These are phyloP conservation scores for Endoconidiophora polonica DNA, from an alignment of 2,329 filamentous ascomycete genomes.

Conservation along the genomic window DNA sequence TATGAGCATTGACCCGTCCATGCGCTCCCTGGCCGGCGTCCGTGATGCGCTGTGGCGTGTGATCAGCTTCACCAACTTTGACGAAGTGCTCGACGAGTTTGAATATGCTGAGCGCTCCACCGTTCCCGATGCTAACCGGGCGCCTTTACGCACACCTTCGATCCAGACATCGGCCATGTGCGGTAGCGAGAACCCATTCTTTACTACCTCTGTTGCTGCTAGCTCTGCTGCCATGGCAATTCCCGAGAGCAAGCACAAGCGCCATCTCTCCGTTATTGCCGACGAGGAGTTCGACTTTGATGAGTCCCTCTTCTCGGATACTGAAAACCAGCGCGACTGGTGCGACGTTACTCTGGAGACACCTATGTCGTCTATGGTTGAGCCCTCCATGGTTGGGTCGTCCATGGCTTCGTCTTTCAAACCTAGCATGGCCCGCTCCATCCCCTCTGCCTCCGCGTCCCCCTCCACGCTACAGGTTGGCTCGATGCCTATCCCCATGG, in stretches of 20 bases:
- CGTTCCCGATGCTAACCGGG: slow-evolving; percentile 73
- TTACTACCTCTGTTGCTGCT: not conserved
- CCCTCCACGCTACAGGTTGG: slow-evolving; percentile 26
- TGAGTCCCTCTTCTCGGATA: slow-evolving; percentile 74
- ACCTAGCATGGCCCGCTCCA: slow-evolving; percentile 32
- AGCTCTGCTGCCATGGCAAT: not conserved
- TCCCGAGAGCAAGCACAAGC: slow-evolving; percentile 5
- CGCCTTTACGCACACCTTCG: slow-evolving; percentile 88
- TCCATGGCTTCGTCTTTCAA: slow-evolving; percentile 3
- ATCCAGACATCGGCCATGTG: slow-evolving; percentile 58
- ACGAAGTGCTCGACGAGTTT: slow-evolving; percentile 73
- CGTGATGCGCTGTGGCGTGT: slow-evolving; percentile 64
- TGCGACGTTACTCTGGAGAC: slow-evolving; percentile 62
- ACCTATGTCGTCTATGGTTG: slow-evolving; percentile 65
- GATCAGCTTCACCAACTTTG: slow-evolving; percentile 82
- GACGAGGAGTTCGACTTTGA: slow-evolving; percentile 43
- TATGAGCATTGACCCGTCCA: slow-evolving; percentile 77
- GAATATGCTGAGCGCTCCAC: slow-evolving; percentile 65
- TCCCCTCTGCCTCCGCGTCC: slow-evolving; percentile 6
- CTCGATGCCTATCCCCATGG: slow-evolving; percentile 65
- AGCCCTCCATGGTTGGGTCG: slow-evolving; percentile 66
- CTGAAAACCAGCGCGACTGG: slow-evolving; percentile 58
- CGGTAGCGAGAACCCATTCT: slow-evolving; percentile 18
- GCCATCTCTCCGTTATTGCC: slow-evolving; percentile 65
- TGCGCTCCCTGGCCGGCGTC: slow-evolving; percentile 64